These are phyloP conservation scores for Colletotrichum sp. DNA, from an alignment of 2,329 filamentous ascomycete genomes.

Conservation along the genomic window DNA sequence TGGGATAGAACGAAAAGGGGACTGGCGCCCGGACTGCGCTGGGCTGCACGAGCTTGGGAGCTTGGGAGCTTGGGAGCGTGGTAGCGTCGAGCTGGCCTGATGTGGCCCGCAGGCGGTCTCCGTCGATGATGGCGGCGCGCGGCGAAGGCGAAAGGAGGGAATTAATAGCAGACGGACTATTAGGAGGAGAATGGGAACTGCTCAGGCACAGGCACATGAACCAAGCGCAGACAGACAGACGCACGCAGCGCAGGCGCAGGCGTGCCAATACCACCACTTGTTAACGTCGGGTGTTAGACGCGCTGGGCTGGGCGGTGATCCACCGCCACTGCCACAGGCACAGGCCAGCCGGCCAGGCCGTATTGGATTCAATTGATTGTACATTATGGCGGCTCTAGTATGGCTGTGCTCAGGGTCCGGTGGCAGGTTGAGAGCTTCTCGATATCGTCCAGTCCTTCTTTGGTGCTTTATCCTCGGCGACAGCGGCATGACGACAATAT, in stretches of 20 bases:
- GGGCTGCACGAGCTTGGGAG: background rate
- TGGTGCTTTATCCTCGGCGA: background rate
- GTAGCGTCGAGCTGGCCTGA: background rate
- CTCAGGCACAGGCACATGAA: background rate
- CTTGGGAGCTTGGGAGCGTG: background rate
- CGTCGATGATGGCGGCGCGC: background rate
- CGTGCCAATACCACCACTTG: background rate
- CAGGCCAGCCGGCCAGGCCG: slow-evolving; percentile 16
- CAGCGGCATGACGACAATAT: slow-evolving; percentile 5
- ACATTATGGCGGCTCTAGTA: background rate
- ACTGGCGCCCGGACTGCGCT: background rate
- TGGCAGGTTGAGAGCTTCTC: slow-evolving; percentile 8
- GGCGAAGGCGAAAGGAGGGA: slow-evolving; percentile 1
- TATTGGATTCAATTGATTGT: background rate
- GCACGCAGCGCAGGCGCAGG: background rate
- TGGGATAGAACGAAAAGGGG: background rate
- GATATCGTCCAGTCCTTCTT: background rate
- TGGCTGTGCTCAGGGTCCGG: slow-evolving; percentile 6
- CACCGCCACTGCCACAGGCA: background rate
- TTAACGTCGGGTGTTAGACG: background rate
- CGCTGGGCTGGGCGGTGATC: background rate
- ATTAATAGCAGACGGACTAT: slow-evolving; percentile 5
- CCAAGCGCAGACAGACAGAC: background rate
- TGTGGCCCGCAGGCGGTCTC: background rate
- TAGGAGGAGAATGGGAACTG: background rate